Conservation (phyloP, 768 basidiomycete genomes). For the Sporobolomyces roseus region DNA sequence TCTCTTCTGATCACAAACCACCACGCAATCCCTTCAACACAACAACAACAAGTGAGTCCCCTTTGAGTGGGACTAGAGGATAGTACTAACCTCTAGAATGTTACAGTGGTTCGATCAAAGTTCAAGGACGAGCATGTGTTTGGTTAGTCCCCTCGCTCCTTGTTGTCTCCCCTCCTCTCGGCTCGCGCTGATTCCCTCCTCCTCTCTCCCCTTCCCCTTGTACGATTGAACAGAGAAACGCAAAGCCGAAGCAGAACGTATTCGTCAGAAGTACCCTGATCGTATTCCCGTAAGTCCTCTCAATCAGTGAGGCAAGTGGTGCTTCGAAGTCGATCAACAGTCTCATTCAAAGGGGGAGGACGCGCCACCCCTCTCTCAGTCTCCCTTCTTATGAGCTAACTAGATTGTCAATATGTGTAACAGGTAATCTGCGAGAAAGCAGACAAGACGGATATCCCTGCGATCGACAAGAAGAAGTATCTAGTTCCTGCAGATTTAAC, state of each 20-base stretch:
- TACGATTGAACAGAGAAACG: slow-evolving; percentile 71
- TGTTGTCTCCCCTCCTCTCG: slow-evolving; percentile 27
- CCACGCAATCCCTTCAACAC: not conserved
- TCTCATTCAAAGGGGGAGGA: not conserved
- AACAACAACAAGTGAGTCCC: not conserved
- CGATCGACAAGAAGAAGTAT: slow-evolving; percentile 99
- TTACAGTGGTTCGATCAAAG: slow-evolving; percentile 57
- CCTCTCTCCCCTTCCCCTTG: not conserved
- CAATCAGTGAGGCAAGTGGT: slow-evolving; percentile 40
- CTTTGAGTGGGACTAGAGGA: not conserved
- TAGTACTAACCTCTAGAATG: not conserved
- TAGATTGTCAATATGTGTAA: not conserved
- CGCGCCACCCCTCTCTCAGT: not conserved
- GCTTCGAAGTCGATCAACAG: slow-evolving; percentile 20
- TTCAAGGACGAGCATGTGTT: slow-evolving; percentile 99
- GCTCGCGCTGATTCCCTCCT: not conserved
- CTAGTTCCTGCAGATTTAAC: slow-evolving; percentile 76
- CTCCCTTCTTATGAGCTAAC: not conserved
- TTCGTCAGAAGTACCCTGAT: slow-evolving; percentile 97
- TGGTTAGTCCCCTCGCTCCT: slow-evolving; percentile 58
- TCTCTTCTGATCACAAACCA: not conserved
- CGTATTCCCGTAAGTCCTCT: slow-evolving; percentile 78
- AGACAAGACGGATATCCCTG: slow-evolving; percentile 95
- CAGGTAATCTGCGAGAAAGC: slow-evolving; percentile 99
- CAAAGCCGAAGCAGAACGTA: slow-evolving; percentile 98